Evolutionary conservation across 1,139 yeast species (phyloP).

Genomic region (Hyphopichia buzzinii): DNA sequence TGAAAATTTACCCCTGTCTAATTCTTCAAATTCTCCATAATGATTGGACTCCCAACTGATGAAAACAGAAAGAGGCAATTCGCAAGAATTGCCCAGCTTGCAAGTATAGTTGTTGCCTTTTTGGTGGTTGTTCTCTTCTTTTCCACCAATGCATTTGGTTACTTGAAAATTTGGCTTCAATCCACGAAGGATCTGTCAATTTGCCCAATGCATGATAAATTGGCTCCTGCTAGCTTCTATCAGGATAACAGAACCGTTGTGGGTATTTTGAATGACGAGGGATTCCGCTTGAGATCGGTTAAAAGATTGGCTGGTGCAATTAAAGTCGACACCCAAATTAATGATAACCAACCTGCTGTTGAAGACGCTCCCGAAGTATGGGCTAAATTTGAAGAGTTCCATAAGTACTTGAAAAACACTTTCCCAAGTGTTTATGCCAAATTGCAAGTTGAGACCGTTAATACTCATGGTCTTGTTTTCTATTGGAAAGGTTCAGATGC

Average conservation of each 20-base stretch:
- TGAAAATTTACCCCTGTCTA: no score
- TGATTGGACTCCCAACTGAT: constrained; percentile 17
- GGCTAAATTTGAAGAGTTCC: constrained; percentile 51
- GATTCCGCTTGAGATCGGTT: constrained; percentile 34
- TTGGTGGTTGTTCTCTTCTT: constrained; percentile 16
- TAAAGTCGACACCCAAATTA: constrained; percentile 43
- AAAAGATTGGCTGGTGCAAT: constrained; percentile 41
- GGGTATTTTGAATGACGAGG: constrained; percentile 27
- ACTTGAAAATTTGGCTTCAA: constrained; percentile 20
- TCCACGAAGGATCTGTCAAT: constrained; percentile 15
- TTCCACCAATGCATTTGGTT: constrained; percentile 21
- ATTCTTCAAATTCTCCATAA: no score
- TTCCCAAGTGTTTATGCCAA: constrained; percentile 58
- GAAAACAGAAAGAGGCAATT: constrained; percentile 2
- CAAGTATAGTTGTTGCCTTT: constrained; percentile 9
- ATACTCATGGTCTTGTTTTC: constrained; percentile 64
- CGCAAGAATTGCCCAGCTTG: constrained; percentile 2
- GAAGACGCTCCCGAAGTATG: constrained; percentile 36
- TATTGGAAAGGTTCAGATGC: constrained; percentile 62
- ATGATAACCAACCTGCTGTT: constrained; percentile 44
- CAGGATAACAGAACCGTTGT: constrained; percentile 37
- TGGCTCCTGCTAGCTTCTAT: constrained; percentile 28
- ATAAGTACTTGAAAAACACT: constrained; percentile 49
- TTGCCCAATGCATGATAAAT: constrained; percentile 31
- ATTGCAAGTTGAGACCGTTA: constrained; percentile 54